These are phyloP conservation scores for Ehretia macrophylla DNA, from an alignment of 257 asterid genomes.

Conservation along the genomic window DNA sequence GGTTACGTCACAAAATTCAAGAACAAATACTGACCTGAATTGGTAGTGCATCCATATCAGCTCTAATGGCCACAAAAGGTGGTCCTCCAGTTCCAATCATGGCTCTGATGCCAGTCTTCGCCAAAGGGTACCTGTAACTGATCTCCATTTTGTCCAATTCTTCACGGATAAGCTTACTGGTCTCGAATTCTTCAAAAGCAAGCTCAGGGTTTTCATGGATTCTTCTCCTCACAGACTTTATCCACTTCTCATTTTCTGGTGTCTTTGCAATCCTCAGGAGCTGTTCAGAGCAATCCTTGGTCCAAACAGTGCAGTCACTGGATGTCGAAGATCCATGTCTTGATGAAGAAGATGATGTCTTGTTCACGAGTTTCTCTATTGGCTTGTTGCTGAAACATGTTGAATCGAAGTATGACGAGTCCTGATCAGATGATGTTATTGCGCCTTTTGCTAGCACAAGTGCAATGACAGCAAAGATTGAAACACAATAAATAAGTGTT, in stretches of 20 bases:
- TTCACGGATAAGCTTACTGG: slow-evolving; percentile 56
- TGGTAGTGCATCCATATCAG: slow-evolving; percentile 98
- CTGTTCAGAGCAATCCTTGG: slow-evolving; percentile 43
- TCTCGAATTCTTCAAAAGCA: slow-evolving; percentile 77
- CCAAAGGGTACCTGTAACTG: slow-evolving; percentile 56
- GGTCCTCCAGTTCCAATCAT: slow-evolving; percentile 67
- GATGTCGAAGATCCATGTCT: background rate
- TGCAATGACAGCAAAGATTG: background rate
- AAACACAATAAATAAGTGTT: too few relatives aligned
- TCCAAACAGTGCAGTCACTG: slow-evolving; percentile 39
- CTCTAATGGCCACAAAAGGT: slow-evolving; percentile 83
- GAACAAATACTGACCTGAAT: slow-evolving; percentile 65
- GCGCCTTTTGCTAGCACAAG: background rate
- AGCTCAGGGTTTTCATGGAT: slow-evolving; percentile 85
- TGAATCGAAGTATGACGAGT: slow-evolving; percentile 32
- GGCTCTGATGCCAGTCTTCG: slow-evolving; percentile 79
- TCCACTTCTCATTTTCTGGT: slow-evolving; percentile 47
- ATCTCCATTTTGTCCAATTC: slow-evolving; percentile 60
- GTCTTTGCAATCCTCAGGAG: slow-evolving; percentile 37
- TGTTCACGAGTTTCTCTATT: slow-evolving; percentile 17
- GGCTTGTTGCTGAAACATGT: slow-evolving; percentile 8
- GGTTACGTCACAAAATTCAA: too few relatives aligned
- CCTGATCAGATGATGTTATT: slow-evolving; percentile 18
- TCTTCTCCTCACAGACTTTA: slow-evolving; percentile 52
- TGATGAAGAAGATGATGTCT: slow-evolving; percentile 14